phyloP scores from a whole-genome alignment of 1,284 basidiomycete genomes.

The Pholiota adiposa region DNA sequence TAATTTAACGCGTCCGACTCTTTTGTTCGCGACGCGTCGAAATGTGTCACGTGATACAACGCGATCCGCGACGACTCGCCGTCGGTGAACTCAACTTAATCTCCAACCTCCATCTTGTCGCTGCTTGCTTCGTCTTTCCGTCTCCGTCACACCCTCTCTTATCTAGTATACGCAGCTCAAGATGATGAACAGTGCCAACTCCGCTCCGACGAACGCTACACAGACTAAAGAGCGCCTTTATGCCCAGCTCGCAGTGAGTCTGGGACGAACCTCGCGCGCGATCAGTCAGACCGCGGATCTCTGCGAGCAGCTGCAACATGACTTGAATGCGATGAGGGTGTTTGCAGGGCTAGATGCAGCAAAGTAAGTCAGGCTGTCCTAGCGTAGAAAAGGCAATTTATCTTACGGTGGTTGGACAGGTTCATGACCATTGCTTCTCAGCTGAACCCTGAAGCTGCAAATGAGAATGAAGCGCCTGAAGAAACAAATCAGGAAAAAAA shows the following conservation, averaged over 20 bases:
- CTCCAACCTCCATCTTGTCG: too few relatives aligned
- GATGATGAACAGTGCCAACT: conserved; percentile 23
- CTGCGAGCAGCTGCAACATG: conserved; percentile 70
- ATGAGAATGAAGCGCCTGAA: conserved; percentile 23
- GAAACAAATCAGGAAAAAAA: not conserved
- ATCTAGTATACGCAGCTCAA: not conserved
- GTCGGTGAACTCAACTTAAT: too few relatives aligned
- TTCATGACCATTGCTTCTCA: conserved; percentile 68
- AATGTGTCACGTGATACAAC: too few relatives aligned
- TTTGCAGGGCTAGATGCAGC: conserved; percentile 75
- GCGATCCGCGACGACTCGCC: too few relatives aligned
- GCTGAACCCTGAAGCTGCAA: conserved; percentile 50
- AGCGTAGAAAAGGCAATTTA: not conserved
- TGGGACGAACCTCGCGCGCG: conserved; percentile 63
- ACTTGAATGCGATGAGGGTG: conserved; percentile 72
- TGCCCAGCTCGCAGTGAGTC: conserved; percentile 63
- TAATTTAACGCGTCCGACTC: too few relatives aligned
- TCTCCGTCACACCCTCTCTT: too few relatives aligned
- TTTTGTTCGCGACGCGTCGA: not conserved
- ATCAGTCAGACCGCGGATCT: conserved; percentile 70
- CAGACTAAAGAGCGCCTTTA: conserved; percentile 77
- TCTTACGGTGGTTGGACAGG: conserved; percentile 36
- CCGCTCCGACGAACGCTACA: conserved; percentile 58
- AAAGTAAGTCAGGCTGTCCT: conserved; percentile 50
- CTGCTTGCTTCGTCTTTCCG: too few relatives aligned